phyloP scores from a whole-genome alignment of 1,139 yeast genomes.

The Meyerozyma athensensis region DNA sequence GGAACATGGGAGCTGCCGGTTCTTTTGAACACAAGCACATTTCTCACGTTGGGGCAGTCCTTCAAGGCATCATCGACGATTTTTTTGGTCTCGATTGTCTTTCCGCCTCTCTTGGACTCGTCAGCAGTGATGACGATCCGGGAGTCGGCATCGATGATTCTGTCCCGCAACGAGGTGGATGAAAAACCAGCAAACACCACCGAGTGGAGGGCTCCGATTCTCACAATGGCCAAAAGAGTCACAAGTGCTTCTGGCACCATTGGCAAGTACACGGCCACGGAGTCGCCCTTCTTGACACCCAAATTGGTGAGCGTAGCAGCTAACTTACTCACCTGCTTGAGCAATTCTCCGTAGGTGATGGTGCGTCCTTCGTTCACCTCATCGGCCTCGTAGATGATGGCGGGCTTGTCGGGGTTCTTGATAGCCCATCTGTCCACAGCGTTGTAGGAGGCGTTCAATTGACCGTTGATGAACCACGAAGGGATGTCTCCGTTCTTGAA shows the following conservation, averaged over 20 bases:
- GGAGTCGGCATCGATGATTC: slow-evolving; percentile 74
- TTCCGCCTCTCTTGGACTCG: slow-evolving; percentile 80
- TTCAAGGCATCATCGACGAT: slow-evolving; percentile 78
- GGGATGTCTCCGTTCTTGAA: slow-evolving; percentile 64
- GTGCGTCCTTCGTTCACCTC: slow-evolving; percentile 62
- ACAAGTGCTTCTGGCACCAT: slow-evolving; percentile 82
- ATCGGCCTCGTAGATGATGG: slow-evolving; percentile 79
- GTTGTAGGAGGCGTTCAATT: slow-evolving; percentile 72
- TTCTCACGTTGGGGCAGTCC: slow-evolving; percentile 61
- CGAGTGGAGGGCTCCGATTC: slow-evolving; percentile 80
- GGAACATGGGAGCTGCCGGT: slow-evolving; percentile 68
- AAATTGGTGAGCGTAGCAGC: slow-evolving; percentile 62
- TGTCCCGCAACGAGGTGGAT: slow-evolving; percentile 68
- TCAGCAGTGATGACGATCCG: slow-evolving; percentile 73
- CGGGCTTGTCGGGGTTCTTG: slow-evolving; percentile 63
- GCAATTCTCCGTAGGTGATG: slow-evolving; percentile 66
- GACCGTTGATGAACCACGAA: slow-evolving; percentile 76
- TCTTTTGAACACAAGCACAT: slow-evolving; percentile 69
- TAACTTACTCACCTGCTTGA: slow-evolving; percentile 63
- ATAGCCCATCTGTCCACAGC: slow-evolving; percentile 80
- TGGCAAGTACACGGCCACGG: slow-evolving; percentile 82
- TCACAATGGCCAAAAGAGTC: slow-evolving; percentile 65
- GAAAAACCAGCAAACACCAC: slow-evolving; percentile 84
- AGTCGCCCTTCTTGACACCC: slow-evolving; percentile 77
- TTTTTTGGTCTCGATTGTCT: slow-evolving; percentile 75